These are phyloP conservation scores for Trichophyton simii DNA, from an alignment of 2,329 filamentous ascomycete genomes.

Conservation along the genomic window DNA sequence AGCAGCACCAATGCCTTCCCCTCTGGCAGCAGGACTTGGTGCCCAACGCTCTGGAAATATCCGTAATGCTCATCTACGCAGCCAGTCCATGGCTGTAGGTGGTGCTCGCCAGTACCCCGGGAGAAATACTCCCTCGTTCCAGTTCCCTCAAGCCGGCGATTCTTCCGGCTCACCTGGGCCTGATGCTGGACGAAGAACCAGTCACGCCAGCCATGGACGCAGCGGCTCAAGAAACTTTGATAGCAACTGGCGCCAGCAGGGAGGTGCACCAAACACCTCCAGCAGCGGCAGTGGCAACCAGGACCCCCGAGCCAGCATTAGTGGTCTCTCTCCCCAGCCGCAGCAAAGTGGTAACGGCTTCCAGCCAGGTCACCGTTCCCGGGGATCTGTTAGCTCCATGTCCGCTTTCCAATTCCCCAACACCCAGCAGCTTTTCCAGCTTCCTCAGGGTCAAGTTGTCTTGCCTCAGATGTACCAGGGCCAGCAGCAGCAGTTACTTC, in stretches of 20 bases:
- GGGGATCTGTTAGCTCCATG: conserved; percentile 76
- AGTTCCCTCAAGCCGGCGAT: conserved; percentile 48
- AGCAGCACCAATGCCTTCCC: conserved; percentile 40
- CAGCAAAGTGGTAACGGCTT: conserved; percentile 60
- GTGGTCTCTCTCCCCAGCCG: conserved; percentile 37
- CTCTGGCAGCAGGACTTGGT: conserved; percentile 43
- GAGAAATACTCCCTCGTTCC: conserved; percentile 59
- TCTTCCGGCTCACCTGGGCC: conserved; percentile 36
- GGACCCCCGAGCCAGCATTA: conserved; percentile 43
- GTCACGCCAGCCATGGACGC: conserved; percentile 58
- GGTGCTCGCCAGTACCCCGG: conserved; percentile 50
- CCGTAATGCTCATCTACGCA: conserved; percentile 55
- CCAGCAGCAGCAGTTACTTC: conserved; percentile 55
- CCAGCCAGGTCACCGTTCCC: conserved; percentile 81
- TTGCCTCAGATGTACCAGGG: conserved; percentile 69
- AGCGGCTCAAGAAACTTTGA: conserved; percentile 89
- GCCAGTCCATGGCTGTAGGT: conserved; percentile 42
- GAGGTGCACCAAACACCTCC: conserved; percentile 35
- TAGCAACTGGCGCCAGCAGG: conserved; percentile 89
- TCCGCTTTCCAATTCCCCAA: conserved; percentile 82
- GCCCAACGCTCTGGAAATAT: conserved; percentile 66
- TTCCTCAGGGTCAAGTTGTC: conserved; percentile 69
- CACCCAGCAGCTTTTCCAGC: conserved; percentile 61
- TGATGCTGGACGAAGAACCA: conserved; percentile 26
- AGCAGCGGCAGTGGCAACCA: conserved; percentile 29